Conservation (phyloP, 345 rosid species). For the Gossypium rotundifolium region DNA sequence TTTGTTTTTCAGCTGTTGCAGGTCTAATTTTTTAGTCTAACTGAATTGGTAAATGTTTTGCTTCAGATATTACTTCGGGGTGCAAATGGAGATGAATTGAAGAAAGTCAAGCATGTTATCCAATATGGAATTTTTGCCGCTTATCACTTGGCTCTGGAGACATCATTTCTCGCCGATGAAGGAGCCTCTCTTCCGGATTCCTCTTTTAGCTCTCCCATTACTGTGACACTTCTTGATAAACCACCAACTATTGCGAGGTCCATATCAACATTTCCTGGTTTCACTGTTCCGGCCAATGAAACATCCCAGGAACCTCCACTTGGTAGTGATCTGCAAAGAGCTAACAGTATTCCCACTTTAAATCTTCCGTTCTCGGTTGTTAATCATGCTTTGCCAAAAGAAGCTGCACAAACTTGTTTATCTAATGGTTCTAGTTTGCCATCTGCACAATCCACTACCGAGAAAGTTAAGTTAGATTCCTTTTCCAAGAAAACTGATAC, state of each 20-base stretch:
- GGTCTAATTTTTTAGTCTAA: slow-evolving; percentile 1
- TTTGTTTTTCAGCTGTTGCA: not conserved
- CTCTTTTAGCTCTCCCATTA: slow-evolving; percentile 57
- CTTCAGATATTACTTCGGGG: slow-evolving; percentile 92
- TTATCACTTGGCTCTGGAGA: slow-evolving; percentile 89
- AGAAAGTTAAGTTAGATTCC: slow-evolving; percentile 27
- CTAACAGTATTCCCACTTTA: not conserved
- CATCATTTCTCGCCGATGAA: slow-evolving; percentile 97
- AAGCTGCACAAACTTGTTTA: slow-evolving; percentile 28
- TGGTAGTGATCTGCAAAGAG: not conserved
- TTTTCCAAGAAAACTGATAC: slow-evolving; percentile 31
- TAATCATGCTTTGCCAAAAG: slow-evolving; percentile 21
- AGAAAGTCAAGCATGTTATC: slow-evolving; percentile 92
- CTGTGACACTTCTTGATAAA: slow-evolving; percentile 77
- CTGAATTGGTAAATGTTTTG: slow-evolving; percentile 13
- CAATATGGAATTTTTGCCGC: slow-evolving; percentile 99
- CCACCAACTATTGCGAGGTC: slow-evolving; percentile 60
- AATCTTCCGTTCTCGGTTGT: too few relatives aligned
- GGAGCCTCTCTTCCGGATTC: slow-evolving; percentile 87
- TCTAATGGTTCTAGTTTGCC: slow-evolving; percentile 37
- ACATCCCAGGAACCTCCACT: slow-evolving; percentile 39
- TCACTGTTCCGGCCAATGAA: slow-evolving; percentile 45
- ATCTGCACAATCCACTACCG: slow-evolving; percentile 22
- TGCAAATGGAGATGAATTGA: slow-evolving; percentile 76
- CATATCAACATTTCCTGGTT: slow-evolving; percentile 83